Conservation (phyloP, 2,329 filamentous ascomycete species). For the Cryphonectria naterciae region DNA sequence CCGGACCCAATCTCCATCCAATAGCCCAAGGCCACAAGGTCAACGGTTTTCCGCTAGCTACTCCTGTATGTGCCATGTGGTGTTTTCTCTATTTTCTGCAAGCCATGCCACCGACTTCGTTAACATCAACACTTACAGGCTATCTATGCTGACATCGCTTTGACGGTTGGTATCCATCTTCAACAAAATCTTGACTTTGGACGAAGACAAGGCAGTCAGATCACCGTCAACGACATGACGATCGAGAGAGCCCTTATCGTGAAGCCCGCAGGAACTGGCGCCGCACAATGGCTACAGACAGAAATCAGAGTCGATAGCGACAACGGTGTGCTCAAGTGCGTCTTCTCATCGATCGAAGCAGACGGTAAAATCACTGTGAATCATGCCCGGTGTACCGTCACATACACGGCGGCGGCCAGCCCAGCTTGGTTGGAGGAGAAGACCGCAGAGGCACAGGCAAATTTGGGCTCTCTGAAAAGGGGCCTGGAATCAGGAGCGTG, state of each 20-base stretch:
- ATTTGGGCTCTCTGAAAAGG: background rate
- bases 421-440: background rate
- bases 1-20: background rate
- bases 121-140: constrained; percentile 10
- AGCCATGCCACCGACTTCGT: too few relatives aligned
- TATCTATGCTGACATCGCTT: constrained; percentile 17
- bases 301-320: constrained; percentile 7
- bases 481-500: background rate
- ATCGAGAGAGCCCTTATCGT: constrained; percentile 14
- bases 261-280: background rate
- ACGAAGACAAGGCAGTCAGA: background rate
- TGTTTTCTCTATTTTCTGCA: background rate
- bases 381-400: constrained; percentile 8
- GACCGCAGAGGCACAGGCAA: constrained; percentile 10
- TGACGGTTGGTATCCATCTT: constrained; percentile 10
- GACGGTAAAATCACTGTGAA: background rate
- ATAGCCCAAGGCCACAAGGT: constrained; percentile 18
- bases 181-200: background rate
- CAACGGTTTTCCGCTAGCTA: background rate
- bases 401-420: constrained; percentile 1
- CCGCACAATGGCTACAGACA: background rate
- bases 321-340: background rate
- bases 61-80: background rate
- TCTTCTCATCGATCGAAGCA: background rate
- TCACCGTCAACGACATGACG: constrained; percentile 7